phyloP scores from a whole-genome alignment of 1,284 basidiomycete genomes.

The Cutaneotrichosporon cutaneum region DNA sequence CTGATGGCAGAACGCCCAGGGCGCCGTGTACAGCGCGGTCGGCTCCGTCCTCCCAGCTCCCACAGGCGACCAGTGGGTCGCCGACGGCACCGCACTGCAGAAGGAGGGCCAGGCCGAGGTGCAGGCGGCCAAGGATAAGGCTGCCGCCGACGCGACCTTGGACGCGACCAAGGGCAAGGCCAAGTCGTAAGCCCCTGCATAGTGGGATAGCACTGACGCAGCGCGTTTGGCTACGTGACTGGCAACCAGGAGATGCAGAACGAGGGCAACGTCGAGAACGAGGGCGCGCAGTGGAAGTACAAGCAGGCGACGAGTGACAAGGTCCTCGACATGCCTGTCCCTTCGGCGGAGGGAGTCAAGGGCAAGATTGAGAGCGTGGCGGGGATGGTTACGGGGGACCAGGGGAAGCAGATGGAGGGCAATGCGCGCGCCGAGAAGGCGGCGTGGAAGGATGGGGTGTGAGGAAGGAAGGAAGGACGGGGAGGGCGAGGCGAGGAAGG shows the following conservation, averaged over 20 bases:
- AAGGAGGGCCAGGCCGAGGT: constrained; percentile 41
- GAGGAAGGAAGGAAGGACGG: not conserved
- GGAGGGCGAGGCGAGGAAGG: no score
- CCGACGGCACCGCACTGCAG: constrained; percentile 37
- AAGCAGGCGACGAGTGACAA: constrained; percentile 36
- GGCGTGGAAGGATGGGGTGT: constrained; percentile 44
- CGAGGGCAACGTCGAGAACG: constrained; percentile 47
- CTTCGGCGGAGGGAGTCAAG: constrained; percentile 38
- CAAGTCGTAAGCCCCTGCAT: constrained; percentile 51
- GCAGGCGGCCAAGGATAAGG: constrained; percentile 40
- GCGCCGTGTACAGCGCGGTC: constrained; percentile 29
- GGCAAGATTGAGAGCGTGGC: constrained; percentile 46
- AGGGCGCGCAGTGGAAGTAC: constrained; percentile 47
- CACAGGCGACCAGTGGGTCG: constrained; percentile 33
- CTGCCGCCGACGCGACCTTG: constrained; percentile 39
- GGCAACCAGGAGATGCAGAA: constrained; percentile 46
- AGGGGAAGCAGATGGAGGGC: constrained; percentile 48
- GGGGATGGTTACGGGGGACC: constrained; percentile 48
- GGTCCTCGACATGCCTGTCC: constrained; percentile 27
- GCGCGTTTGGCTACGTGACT: constrained; percentile 47
- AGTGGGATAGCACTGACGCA: constrained; percentile 21
- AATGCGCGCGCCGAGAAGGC: constrained; percentile 48
- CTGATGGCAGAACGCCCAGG: constrained; percentile 18
- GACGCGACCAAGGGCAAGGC: constrained; percentile 45
- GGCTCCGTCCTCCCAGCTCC: constrained; percentile 37